These are phyloP conservation scores for Cutaneotrichosporon spelunceum DNA, from an alignment of 1,284 basidiomycete species.

Conservation along the genomic window DNA sequence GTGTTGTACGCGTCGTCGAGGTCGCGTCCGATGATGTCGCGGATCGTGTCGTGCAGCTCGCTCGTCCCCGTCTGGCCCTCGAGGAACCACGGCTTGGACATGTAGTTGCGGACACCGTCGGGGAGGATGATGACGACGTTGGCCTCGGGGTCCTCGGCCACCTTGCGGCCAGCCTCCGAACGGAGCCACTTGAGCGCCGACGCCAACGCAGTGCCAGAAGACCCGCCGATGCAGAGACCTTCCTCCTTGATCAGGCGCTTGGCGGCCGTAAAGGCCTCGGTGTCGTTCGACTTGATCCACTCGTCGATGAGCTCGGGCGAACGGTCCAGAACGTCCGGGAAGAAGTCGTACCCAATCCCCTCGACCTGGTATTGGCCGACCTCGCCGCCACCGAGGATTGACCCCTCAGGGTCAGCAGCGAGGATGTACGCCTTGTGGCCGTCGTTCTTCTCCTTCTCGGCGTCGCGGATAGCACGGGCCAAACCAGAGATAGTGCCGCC, in stretches of 20 bases:
- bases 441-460: conserved; percentile 27
- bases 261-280: conserved; percentile 73
- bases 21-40: conserved; percentile 22
- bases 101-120: conserved; percentile 93
- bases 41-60: conserved; percentile 19
- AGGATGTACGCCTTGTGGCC: conserved; percentile 57
- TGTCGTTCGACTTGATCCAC: conserved; percentile 85
- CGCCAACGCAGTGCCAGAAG: conserved; percentile 77
- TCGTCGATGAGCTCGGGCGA: conserved; percentile 54
- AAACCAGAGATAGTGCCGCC: conserved; percentile 91
- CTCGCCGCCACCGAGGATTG: conserved; percentile 65
- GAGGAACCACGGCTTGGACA: conserved; percentile 66
- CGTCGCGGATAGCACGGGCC: conserved; percentile 73
- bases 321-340: conserved; percentile 65
- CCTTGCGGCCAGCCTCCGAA: conserved; percentile 60
- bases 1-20: conserved; percentile 23
- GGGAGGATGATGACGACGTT: conserved; percentile 88
- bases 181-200: conserved; percentile 76
- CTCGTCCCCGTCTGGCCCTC: conserved; percentile 17
- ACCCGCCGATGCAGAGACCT: conserved; percentile 87
- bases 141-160: conserved; percentile 67
- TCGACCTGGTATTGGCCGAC: conserved; percentile 75
- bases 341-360: conserved; percentile 86
- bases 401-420: conserved; percentile 92
- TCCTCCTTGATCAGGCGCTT: conserved; percentile 76